phyloP scores from a whole-genome alignment of 306 rosid species.

The Carpinus viminea region DNA sequence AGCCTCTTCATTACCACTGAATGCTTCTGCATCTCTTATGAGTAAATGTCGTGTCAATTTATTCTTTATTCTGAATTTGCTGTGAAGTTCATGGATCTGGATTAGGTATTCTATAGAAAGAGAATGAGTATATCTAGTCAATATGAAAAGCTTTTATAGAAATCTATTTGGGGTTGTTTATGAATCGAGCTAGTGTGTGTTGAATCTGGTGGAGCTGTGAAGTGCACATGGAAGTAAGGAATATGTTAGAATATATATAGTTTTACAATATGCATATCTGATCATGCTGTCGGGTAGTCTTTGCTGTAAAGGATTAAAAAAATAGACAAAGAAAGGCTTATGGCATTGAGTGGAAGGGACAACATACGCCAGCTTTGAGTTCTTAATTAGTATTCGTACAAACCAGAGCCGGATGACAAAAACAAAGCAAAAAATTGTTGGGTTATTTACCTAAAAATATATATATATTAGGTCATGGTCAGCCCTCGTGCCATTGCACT shows the following conservation, averaged over 20 bases:
- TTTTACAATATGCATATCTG: constrained; percentile 46
- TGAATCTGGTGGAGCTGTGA: constrained; percentile 59
- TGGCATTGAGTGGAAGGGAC: constrained; percentile 69
- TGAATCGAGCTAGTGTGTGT: constrained; percentile 34
- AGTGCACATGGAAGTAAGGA: constrained; percentile 67
- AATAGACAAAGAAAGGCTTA: constrained; percentile 35
- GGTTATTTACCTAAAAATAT: constrained; percentile 8
- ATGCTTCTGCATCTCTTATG: too few species aligned
- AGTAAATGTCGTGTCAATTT: neutral
- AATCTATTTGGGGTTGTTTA: constrained; percentile 42
- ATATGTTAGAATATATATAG: constrained; percentile 24
- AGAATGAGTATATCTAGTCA: constrained; percentile 27
- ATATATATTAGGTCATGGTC: constrained; percentile 23
- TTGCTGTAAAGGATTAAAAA: constrained; percentile 41
- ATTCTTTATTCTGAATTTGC: neutral
- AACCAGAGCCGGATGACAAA: constrained; percentile 30
- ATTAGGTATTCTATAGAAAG: constrained; percentile 20
- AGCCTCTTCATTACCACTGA: too few species aligned
- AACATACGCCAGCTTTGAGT: constrained; percentile 30
- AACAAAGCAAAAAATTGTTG: neutral
- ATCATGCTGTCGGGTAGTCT: constrained; percentile 53
- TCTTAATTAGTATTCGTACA: constrained; percentile 40
- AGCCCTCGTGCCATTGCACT: constrained; percentile 29
- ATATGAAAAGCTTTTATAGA: constrained; percentile 23
- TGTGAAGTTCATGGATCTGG: constrained; percentile 25